These are phyloP conservation scores for Colletotrichum tropicale DNA, from an alignment of 2,329 filamentous ascomycete species.

Conservation along the genomic window DNA sequence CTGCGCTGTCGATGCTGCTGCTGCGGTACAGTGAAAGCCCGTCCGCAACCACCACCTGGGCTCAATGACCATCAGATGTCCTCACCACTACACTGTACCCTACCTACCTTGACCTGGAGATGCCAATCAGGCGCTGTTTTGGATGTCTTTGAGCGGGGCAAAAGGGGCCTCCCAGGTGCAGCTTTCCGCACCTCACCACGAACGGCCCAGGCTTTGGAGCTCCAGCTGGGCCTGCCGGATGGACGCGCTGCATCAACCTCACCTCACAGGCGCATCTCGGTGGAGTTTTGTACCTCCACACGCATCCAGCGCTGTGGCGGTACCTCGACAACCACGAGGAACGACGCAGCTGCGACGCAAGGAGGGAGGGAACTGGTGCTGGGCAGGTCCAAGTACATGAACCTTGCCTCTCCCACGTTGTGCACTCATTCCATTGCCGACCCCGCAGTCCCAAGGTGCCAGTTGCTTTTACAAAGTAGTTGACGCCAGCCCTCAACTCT, in stretches of 20 bases:
- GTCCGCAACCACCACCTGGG: background rate
- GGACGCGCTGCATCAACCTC: background rate
- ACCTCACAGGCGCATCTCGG: background rate
- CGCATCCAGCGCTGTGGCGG: background rate
- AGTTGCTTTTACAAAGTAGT: conserved; percentile 5
- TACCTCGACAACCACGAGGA: background rate
- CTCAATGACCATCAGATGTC: background rate
- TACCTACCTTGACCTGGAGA: background rate
- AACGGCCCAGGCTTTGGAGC: background rate
- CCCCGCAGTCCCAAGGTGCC: conserved; percentile 14
- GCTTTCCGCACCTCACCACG: conserved; percentile 4
- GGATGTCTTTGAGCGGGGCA: background rate
- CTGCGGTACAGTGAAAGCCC: background rate
- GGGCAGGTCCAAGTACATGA: background rate
- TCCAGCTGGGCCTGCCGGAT: background rate
- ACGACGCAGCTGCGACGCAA: background rate
- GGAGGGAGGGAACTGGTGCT: background rate
- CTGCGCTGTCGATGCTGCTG: background rate
- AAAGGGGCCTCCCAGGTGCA: conserved; percentile 1
- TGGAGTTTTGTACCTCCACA: background rate
- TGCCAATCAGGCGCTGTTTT: conserved; percentile 7
- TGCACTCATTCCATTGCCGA: conserved; percentile 12
- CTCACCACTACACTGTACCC: background rate
- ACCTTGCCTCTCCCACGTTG: background rate
- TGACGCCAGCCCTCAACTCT: background rate